Conservation (phyloP, 768 basidiomycete species). For the Pholiota conissans region DNA sequence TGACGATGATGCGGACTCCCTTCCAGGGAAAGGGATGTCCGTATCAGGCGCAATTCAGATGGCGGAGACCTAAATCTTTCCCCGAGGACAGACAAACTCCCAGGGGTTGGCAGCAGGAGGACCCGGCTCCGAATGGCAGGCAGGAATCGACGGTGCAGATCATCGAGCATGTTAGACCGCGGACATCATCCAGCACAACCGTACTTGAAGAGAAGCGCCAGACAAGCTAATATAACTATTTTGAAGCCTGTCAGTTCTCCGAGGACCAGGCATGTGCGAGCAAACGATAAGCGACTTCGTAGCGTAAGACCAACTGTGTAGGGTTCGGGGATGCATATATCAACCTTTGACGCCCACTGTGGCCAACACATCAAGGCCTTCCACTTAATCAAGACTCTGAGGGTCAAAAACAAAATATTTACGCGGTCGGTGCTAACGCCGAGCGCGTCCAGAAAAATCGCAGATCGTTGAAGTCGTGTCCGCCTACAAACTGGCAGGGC, state of each 20-base stretch:
- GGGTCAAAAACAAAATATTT: no score
- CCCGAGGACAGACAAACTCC: conserved; percentile 14
- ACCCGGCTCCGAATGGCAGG: conserved; percentile 20
- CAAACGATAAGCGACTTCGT: not conserved
- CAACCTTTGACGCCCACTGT: no score
- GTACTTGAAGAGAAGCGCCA: not conserved
- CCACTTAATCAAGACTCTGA: no score
- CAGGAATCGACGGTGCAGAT: not conserved
- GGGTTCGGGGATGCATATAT: no score
- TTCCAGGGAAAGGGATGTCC: conserved; percentile 12
- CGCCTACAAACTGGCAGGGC: no score
- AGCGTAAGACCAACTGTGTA: no score
- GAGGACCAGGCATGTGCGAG: not conserved
- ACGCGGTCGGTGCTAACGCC: not conserved
- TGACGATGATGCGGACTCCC: not conserved
- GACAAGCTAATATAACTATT: not conserved
- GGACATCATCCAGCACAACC: conserved; percentile 12
- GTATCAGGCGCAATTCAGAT: conserved; percentile 2
- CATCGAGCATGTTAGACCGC: conserved; percentile 15
- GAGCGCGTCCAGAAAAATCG: not conserved
- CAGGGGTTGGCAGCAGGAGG: conserved; percentile 12
- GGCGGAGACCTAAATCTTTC: not conserved
- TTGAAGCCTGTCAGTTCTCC: not conserved
- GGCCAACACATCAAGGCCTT: no score
- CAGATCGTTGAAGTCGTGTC: not conserved